A percentile compares a stretch with the other conserved stretches of the same genome.
phyloP scores from a whole-genome alignment of 148 eudicot genomes.

The Chenopodium berlandieri region DNA sequence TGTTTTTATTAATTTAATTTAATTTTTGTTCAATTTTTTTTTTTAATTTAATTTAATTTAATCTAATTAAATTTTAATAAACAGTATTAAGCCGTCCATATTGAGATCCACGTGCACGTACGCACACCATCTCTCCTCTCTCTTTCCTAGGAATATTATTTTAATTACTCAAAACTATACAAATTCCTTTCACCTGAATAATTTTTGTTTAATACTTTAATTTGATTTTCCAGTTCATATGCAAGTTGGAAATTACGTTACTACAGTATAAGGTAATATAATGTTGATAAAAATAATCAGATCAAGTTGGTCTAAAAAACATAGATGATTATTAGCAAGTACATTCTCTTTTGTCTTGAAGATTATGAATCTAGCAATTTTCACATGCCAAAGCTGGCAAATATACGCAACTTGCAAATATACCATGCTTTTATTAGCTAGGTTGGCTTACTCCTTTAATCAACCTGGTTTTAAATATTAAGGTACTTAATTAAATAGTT shows the following conservation, averaged over 20 bases:
- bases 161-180: neutral
- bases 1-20: neutral
- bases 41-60: too few relatives aligned
- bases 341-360: neutral
- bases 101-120: neutral
- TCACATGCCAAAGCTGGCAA: constrained; percentile 31
- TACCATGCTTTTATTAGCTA: neutral
- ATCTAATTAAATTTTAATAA: neutral
- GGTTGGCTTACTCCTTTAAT: constrained; percentile 4
- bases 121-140: too few relatives aligned
- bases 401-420: constrained; percentile 9
- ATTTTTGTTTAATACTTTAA: too few relatives aligned
- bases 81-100: neutral
- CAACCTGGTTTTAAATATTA: constrained; percentile 4
- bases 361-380: constrained; percentile 9
- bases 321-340: constrained; percentile 1
- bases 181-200: constrained; percentile 17
- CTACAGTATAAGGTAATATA: neutral
- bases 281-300: neutral
- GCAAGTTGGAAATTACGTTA: constrained; percentile 18
- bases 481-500: neutral
- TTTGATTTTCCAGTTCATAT: constrained; percentile 17
- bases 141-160: neutral
- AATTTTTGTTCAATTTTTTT: too few relatives aligned
- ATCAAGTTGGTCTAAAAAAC: neutral